A percentile compares a stretch with the other conserved stretches of the same genome.
phyloP scores from a whole-genome alignment of 768 basidiomycete genomes.

The Vararia minispora region DNA sequence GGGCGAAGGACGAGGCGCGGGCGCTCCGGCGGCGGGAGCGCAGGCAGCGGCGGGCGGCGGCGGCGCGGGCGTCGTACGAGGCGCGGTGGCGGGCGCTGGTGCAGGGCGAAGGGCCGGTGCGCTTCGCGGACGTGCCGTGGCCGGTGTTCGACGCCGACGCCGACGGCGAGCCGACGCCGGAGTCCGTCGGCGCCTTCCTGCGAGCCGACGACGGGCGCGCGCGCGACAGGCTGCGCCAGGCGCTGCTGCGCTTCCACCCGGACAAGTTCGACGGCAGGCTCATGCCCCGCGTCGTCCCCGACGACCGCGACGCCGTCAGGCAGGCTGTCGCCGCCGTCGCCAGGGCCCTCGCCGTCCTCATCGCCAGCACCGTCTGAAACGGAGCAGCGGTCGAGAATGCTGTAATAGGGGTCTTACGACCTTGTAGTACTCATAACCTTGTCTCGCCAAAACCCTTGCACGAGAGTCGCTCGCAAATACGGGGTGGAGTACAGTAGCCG shows the following conservation, averaged over 20 bases:
- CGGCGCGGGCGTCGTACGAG: constrained; percentile 47
- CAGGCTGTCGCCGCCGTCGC: constrained; percentile 57
- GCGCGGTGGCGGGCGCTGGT: constrained; percentile 34
- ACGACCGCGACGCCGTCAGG: constrained; percentile 37
- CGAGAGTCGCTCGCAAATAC: too few species aligned
- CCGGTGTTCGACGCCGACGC: constrained; percentile 26
- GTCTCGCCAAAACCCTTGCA: too few species aligned
- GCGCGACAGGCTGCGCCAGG: constrained; percentile 38
- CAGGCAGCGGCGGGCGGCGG: constrained; percentile 30
- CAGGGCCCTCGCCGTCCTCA: constrained; percentile 44
- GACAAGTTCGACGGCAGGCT: constrained; percentile 66
- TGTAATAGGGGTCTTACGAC: too few species aligned
- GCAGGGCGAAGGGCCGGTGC: constrained; percentile 20
- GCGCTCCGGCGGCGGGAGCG: constrained; percentile 36
- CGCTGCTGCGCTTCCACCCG: constrained; percentile 59
- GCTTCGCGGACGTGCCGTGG: constrained; percentile 55
- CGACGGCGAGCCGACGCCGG: constrained; percentile 24
- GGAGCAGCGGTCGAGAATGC: too few species aligned
- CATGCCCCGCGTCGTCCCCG: constrained; percentile 35
- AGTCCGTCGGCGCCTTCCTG: constrained; percentile 38
- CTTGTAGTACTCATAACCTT: too few species aligned
- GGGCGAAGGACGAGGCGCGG: constrained; percentile 40
- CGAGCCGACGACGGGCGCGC: constrained; percentile 32
- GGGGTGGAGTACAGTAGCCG: too few species aligned
- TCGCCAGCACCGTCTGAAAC: too few species aligned